Base-by-base conservation (phyloP, 345 rosid genomes). In the Salix viminalis region DNA sequence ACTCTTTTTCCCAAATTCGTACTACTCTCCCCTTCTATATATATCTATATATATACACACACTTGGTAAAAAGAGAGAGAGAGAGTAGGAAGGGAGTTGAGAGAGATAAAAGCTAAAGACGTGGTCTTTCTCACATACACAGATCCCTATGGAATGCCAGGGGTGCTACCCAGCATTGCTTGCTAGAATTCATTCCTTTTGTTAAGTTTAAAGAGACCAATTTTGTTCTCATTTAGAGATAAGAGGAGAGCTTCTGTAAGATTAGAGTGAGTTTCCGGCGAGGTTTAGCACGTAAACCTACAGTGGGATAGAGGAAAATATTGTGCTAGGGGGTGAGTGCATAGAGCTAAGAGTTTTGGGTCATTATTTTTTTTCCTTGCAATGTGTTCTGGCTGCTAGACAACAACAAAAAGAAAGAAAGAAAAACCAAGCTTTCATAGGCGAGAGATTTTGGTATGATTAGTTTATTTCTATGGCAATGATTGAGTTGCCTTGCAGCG, bases 101-200 rank as follows among this genome's bases (percentile, higher is more conserved):
- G 58, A 46, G 75, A 28, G 42, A 37, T 28, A 74, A 54, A 80
- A 67, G 44, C 54, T 46, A 41, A 72, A 42, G 74, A 44, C 37
- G 42, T 44, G 58, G 83, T 76, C 79, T 72, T 67, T 76, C 79
- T 76, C 79, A 75, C 28, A 19, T 71, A 80, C 83, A 80, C 83
- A 76, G 83, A 80, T 80, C 83, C 83, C 83, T 80, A 80, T 80
- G 83, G 83, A 68, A 78, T 87, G 89, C 87, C 87, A 84, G 88
- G 91, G 90, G 46, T 80, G 79, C 82, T 81, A 61, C 86, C 90
- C 92, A 78, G 88, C 91, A 87, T 86, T 76, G 78, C 75, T 84
- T 76, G 83, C 81, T 81, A 46, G 65, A 77, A 69, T 81, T 86
- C 86, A 79, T 86, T 85, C 91, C 73, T 84, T 90, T 83, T 85